Evolutionary conservation across 225 moss, liverwort and hornwort genomes (phyloP), one percentile per base, ranked within the genome.

Genomic region (Bryum argenteum): DNA sequence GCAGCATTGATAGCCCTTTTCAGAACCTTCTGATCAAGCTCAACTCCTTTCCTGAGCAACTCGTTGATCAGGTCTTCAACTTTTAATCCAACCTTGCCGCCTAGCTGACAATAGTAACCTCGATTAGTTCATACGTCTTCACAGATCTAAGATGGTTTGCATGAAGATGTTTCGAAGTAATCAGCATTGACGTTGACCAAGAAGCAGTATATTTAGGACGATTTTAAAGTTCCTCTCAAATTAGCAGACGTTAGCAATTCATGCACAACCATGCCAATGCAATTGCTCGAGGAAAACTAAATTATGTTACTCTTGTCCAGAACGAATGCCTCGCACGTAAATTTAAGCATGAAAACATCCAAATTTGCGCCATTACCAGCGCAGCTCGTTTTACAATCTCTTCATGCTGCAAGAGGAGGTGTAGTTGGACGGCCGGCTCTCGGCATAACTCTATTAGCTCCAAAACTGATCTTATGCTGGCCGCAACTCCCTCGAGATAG

Each of bases 1-100:
- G 82, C 77, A 71, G 77, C 74, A 71, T 82, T 85, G 2, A 77
- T 26, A 45, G 85, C 79, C n/a, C 63, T 77, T 73, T 82, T 82
- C 8, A 77, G 16, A 12, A 71, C 48, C 74, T 70, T 85, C 8
- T 64, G 74, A 44, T 79, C 82, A 48, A 74, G 50, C 66, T 82
- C 67, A 24, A 82, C 22, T 61, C 67, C 68, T 64, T 58, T 71
- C 8, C 41, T 68, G 8, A 77, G 67, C 71, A 80, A 65, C 42
- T 69, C 71, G 19, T 75, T 66, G 28, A 85, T 77, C 42, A 82
- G 17, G 19, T 71, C 79, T 59, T 85, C 79, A n/a, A 79, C 19
- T 71, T 85, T 75, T 67, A 59, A 82, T 67, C 82, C 85, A 56
- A 82, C 77, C 54, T 64, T 73, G 38, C 71, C 77, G 69, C 85